Conservation (phyloP, 2,329 filamentous ascomycete genomes). For the Curvularia eragrostidis region DNA sequence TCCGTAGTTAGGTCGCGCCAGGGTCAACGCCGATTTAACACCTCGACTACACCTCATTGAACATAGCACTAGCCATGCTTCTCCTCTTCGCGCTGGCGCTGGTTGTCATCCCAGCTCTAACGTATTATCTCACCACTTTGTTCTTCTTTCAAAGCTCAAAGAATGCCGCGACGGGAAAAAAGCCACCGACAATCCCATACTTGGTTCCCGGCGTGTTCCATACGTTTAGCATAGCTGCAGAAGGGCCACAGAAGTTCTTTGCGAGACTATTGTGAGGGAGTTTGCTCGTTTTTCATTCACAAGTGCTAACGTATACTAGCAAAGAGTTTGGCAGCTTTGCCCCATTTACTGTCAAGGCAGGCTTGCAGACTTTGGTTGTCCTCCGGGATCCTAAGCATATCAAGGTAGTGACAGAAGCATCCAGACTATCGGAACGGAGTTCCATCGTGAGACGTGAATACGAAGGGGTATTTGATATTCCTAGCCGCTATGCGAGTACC, state of each 20-base stretch:
- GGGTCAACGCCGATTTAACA: slow-evolving; percentile 5
- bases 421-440: not conserved
- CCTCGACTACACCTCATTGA: not conserved
- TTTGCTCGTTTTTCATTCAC: not conserved
- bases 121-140: slow-evolving; percentile 28
- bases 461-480: not conserved
- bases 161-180: slow-evolving; percentile 17
- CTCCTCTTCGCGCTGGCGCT: not conserved
- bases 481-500: not conserved
- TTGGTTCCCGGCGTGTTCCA: slow-evolving; percentile 33
- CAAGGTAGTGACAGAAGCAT: slow-evolving; percentile 22
- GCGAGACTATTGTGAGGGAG: slow-evolving; percentile 32
- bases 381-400: slow-evolving; percentile 33
- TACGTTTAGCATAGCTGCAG: slow-evolving; percentile 24
- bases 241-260: slow-evolving; percentile 33
- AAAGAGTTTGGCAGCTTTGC: slow-evolving; percentile 32
- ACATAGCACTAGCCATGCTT: slow-evolving; percentile 10
- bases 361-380: slow-evolving; percentile 27
- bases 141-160: slow-evolving; percentile 28
- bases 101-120: slow-evolving; percentile 27
- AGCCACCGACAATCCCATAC: slow-evolving; percentile 35
- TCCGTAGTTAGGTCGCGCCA: slow-evolving; percentile 5
- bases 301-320: slow-evolving; percentile 21
- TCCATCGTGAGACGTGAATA: not conserved
- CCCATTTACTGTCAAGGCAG: slow-evolving; percentile 35